These are phyloP conservation scores for Mediolabrus comicus DNA, from an alignment of 108 stramenopile species.

Conservation along the genomic window DNA sequence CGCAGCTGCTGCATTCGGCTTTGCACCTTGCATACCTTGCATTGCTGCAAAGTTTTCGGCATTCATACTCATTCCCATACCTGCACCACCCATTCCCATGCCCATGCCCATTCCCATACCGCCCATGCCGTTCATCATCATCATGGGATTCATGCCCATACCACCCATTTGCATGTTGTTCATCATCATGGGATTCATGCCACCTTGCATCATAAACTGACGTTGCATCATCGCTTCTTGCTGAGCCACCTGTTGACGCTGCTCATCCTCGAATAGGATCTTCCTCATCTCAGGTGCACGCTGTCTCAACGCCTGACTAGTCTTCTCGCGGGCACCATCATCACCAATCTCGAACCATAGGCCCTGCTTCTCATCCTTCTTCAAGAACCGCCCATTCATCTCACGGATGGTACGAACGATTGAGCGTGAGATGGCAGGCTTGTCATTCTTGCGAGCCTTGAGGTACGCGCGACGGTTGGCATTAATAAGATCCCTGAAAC, in stretches of 20 bases:
- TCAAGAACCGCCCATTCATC: slow-evolving; percentile 67
- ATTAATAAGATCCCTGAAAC: slow-evolving; percentile 57
- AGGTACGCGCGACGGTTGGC: slow-evolving; percentile 42
- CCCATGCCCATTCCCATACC: background rate
- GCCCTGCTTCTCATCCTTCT: slow-evolving; percentile 59
- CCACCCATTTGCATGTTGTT: too few relatives aligned
- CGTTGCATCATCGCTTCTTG: slow-evolving; percentile 13
- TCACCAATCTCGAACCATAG: slow-evolving; percentile 45
- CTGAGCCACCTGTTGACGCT: slow-evolving; percentile 17
- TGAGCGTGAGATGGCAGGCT: slow-evolving; percentile 70
- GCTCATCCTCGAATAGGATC: slow-evolving; percentile 63
- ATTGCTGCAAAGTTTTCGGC: slow-evolving; percentile 1
- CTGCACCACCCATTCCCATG: background rate
- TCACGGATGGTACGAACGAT: slow-evolving; percentile 73
- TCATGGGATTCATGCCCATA: background rate
- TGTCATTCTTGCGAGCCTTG: slow-evolving; percentile 53
- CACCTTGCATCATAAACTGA: slow-evolving; percentile 28
- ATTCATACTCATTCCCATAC: too few relatives aligned
- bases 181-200: background rate
- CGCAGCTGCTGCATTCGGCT: background rate
- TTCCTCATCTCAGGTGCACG: slow-evolving; percentile 79
- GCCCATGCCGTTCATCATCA: background rate
- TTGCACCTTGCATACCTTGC: background rate
- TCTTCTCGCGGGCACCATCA: slow-evolving; percentile 58
- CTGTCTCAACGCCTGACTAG: slow-evolving; percentile 44